Evolutionary conservation across 352 stramenopile genomes (phyloP).

Genomic region (Pythium phragmiticola): DNA sequence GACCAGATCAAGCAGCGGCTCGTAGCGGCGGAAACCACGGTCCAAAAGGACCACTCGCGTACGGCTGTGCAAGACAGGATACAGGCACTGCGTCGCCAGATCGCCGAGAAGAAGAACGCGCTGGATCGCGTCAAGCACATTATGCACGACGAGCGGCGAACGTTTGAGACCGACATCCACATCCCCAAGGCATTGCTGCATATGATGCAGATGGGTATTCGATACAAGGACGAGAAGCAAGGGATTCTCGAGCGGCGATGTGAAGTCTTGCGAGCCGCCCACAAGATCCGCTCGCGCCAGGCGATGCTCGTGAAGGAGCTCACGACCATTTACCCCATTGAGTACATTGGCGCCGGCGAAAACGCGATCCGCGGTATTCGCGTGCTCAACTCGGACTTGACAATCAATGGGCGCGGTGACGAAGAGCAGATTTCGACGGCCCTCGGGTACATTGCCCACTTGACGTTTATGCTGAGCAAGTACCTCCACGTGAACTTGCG

Average conservation of each 20-base stretch:
- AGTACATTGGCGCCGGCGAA: constrained; percentile 77
- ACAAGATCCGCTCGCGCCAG: constrained; percentile 82
- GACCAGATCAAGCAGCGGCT: constrained; percentile 54
- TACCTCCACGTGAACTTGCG: constrained; percentile 85
- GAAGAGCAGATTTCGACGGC: constrained; percentile 85
- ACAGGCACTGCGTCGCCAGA: constrained; percentile 42
- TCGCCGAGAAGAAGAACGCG: constrained; percentile 55
- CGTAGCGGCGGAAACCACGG: constrained; percentile 33
- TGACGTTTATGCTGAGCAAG: constrained; percentile 89
- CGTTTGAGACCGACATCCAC: constrained; percentile 79
- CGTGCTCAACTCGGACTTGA: constrained; percentile 71
- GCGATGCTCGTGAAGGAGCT: constrained; percentile 79
- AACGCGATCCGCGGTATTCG: constrained; percentile 82
- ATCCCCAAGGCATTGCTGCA: constrained; percentile 73
- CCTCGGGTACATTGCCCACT: constrained; percentile 82
- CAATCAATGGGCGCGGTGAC: constrained; percentile 49
- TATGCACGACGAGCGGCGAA: constrained; percentile 74
- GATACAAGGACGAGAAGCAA: constrained; percentile 82
- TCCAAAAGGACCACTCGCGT: constrained; percentile 51
- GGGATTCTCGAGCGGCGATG: constrained; percentile 73
- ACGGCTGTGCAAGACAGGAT: constrained; percentile 51
- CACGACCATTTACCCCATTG: constrained; percentile 77
- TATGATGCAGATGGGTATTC: constrained; percentile 80
- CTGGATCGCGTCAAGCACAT: constrained; percentile 54
- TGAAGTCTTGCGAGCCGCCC: constrained; percentile 71